Evolutionary conservation across 305 asterid species (phyloP), one percentile per base, ranked within the genome.

Genomic region (Fraxinus sp.): DNA sequence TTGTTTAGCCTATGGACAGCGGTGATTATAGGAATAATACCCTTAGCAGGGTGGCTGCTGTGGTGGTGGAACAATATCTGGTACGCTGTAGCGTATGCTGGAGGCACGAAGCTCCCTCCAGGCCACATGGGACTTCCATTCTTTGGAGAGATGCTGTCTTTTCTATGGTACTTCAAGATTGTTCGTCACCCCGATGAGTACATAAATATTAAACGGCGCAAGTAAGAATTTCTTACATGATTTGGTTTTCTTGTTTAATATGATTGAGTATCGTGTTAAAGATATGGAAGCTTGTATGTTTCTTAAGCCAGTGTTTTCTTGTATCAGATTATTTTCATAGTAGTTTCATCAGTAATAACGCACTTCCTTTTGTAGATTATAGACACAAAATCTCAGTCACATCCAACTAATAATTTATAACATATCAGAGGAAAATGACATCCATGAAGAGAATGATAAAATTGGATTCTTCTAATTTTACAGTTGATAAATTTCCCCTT

Each of bases 61-160:
- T 90, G 88, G 87, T 79, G 88, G 90, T 91, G 93, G 93, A 90
- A 90, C 62, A 90, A 91, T 37, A 78, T 77, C 16, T 66, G 86
- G 85, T 89, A 90, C 76, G 88, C 88, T 32, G 16, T 81, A 7
- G 87, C 86, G 9, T 62, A 71, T 0, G 74, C 81, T 16, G 68
- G 80, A 14, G 85, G 86, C 22, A 66, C 86, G 16, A 84, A 75
- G 84, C 91, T 91, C 20, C 95, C 93, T 68, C 92, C 92, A 0
- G 93, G 92, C 14, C 75, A 85, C 77, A 91, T 90, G 95, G 95
- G 92, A 4, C 11, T 91, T 8, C 95, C 93, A 1, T 71, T 89
- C 77, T 68, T 90, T 3, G 93, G 95, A 36, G 93, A 90, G 70
- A 87, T 81, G 90, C 36, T 78, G 66, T 13, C 82, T 0, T 91